These are phyloP conservation scores for Clonostachys chloroleuca DNA, from an alignment of 2,329 filamentous ascomycete species.

Conservation along the genomic window DNA sequence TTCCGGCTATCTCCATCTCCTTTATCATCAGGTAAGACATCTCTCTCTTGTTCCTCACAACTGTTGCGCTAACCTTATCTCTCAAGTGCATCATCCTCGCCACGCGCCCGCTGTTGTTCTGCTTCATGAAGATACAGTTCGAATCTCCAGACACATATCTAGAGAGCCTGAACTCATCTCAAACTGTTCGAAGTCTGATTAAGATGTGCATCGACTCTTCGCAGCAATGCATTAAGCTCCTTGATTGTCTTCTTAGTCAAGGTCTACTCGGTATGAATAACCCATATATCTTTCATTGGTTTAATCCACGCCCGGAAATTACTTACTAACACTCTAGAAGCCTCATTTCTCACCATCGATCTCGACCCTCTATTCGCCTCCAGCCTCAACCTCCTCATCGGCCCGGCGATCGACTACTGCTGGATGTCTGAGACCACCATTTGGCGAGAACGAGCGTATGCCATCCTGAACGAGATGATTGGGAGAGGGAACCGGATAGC, in stretches of 20 bases:
- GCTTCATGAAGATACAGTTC: constrained; percentile 22
- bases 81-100: constrained; percentile 23
- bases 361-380: constrained; percentile 38
- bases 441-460: constrained; percentile 34
- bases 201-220: constrained; percentile 27
- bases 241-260: constrained; percentile 36
- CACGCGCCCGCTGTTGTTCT: constrained; percentile 21
- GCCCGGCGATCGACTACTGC: constrained; percentile 22
- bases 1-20: constrained; percentile 20
- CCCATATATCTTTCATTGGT: background rate
- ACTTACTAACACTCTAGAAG: constrained; percentile 22
- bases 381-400: constrained; percentile 32
- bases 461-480: constrained; percentile 40
- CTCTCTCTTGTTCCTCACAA: too few species aligned
- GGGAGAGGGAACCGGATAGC: constrained; percentile 39
- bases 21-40: constrained; percentile 21
- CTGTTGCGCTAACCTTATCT: background rate
- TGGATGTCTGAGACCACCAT: constrained; percentile 7
- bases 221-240: constrained; percentile 25
- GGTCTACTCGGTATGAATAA: constrained; percentile 34
- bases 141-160: constrained; percentile 14
- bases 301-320: background rate
- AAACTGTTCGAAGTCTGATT: constrained; percentile 22
- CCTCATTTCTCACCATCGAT: constrained; percentile 38
- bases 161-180: constrained; percentile 28